Percentiles rank a stretch among this genome's conserved stretches.
Conservation (phyloP, 129 eudicot genomes). For the Chrysanthemum lavandulifolium region DNA sequence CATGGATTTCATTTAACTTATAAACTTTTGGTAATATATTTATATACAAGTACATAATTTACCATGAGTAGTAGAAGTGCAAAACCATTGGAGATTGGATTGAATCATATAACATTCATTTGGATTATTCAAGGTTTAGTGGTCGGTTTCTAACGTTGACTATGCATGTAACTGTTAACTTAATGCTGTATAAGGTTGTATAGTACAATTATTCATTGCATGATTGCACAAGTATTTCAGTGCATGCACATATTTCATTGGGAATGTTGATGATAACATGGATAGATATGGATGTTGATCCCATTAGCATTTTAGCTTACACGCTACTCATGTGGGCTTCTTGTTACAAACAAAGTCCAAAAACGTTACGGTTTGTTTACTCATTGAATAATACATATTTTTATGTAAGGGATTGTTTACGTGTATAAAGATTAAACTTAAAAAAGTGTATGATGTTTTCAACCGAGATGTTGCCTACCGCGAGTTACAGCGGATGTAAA, state of each 20-base stretch:
- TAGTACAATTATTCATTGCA: slow-evolving; percentile 3
- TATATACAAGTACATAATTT: too few relatives aligned
- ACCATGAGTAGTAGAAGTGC: too few relatives aligned
- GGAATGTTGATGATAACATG: slow-evolving; percentile 26
- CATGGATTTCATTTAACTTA: too few relatives aligned
- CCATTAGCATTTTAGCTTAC: slow-evolving; percentile 30
- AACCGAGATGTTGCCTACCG: too few relatives aligned
- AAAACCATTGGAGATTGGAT: too few relatives aligned
- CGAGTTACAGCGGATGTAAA: too few relatives aligned
- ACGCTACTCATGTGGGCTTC: slow-evolving; percentile 36
- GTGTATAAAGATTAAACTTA: too few relatives aligned
- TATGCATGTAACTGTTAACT: not conserved
- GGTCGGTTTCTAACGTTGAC: slow-evolving; percentile 6
- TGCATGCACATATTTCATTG: slow-evolving; percentile 18
- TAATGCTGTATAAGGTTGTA: not conserved
- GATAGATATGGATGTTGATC: slow-evolving; percentile 13
- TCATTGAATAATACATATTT: not conserved
- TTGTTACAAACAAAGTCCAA: slow-evolving; percentile 17
- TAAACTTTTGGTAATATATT: too few relatives aligned
- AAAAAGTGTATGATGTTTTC: too few relatives aligned
- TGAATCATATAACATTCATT: too few relatives aligned
- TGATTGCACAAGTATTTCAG: slow-evolving; percentile 5
- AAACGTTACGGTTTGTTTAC: slow-evolving; percentile 32
- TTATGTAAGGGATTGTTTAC: too few relatives aligned
- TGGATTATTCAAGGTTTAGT: not conserved